These are phyloP conservation scores for Adansonia rubrostipa DNA, from an alignment of 441 rosid species.

Conservation along the genomic window DNA sequence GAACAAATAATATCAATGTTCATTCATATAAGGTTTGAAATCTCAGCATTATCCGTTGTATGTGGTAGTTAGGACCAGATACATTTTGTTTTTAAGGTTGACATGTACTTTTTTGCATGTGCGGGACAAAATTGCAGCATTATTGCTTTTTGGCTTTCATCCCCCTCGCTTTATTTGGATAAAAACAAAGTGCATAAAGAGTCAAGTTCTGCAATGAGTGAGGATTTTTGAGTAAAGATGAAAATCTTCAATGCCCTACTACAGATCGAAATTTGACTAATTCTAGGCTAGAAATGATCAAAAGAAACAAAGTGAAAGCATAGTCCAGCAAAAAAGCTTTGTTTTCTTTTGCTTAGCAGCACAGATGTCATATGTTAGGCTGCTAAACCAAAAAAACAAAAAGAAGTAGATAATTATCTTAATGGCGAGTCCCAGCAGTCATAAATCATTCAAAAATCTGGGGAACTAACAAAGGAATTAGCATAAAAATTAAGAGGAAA, in stretches of 20 bases:
- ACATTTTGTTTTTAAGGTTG: constrained; percentile 6
- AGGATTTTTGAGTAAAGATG: constrained; percentile 20
- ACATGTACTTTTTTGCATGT: neutral
- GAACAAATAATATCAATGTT: neutral
- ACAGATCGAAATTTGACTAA: neutral
- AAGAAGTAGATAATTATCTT: neutral
- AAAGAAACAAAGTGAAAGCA: constrained; percentile 3
- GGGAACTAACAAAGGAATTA: neutral
- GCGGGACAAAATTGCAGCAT: constrained; percentile 5
- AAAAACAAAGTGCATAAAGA: neutral
- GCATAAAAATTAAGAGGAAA: neutral
- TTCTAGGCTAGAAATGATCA: neutral
- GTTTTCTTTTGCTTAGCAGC: neutral
- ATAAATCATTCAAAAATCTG: neutral
- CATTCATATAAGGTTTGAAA: neutral
- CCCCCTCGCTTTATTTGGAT: neutral
- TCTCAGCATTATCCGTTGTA: neutral
- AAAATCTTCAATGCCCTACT: neutral
- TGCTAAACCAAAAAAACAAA: neutral
- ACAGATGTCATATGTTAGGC: neutral
- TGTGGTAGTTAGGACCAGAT: neutral
- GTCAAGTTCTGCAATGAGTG: neutral
- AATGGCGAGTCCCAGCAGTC: neutral
- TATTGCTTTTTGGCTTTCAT: constrained; percentile 18
- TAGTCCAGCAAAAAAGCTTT: neutral